Base-by-base conservation (phyloP, 352 stramenopile genomes). In the Globisporangium orthogonon region DNA sequence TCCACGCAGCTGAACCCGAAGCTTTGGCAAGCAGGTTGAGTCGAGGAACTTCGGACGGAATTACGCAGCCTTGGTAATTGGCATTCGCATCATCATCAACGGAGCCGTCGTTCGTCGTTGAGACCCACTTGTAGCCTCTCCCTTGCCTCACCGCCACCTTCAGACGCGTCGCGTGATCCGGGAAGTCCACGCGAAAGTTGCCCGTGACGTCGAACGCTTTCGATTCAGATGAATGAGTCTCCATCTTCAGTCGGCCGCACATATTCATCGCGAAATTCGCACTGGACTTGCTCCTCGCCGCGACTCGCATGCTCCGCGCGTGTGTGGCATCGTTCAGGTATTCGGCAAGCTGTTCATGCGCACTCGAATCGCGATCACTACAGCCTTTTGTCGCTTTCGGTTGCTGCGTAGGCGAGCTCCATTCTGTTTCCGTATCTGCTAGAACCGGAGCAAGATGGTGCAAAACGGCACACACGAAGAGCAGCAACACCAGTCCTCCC, bases 51-150 rank as follows among this genome's bases (percentile, higher is more conserved):
- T 60, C 46, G 28, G 23, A 48, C 30, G 15, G 1, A 43, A 23
- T 7, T 14, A 60, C 15, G 30, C 54, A 60, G 28, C 35, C 28
- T 23, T 40, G 7, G 23, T 23, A 23, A 23, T 23, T 23, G 23
- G 23, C 23, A 23, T 23, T 23, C 23, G 23, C 23, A 23, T 23
- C 23, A 23, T 23, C 23, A 23, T 43, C 33, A 30, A 50, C 23
- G 28, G 50, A 54, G 13, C 41, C 15, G 14, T 44, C 35, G 31
- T 29, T 30, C 5, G 10, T 15, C 3, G 41, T 37, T 9, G 45
- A 44, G 30, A 58, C n/a, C 54, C 54, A 54, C 46, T 50, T 51
- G 33, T 46, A 58, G 31, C 53, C 53, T n/a, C 23, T 51, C 7
- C 43, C 35, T 7, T 9, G 17, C 17, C 0, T 44, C 44, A 58